A percentile compares a stretch with the other conserved stretches of the same genome.
These are phyloP conservation scores for Terana coerulea DNA, from an alignment of 768 basidiomycete species.

Conservation along the genomic window DNA sequence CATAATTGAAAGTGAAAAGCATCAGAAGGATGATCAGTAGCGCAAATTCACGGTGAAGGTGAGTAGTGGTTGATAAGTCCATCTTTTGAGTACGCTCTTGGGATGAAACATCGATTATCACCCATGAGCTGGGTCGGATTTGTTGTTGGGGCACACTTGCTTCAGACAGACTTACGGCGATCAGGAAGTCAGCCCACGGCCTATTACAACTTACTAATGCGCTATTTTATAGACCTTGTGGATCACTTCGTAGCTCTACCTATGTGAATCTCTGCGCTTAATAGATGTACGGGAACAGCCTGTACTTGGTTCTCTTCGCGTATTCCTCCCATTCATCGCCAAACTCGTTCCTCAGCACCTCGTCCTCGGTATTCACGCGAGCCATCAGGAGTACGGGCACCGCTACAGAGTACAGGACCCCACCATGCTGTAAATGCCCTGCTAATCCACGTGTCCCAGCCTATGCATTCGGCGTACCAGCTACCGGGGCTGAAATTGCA, in stretches of 20 bases:
- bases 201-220: no score
- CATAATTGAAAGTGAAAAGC: no score
- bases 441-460: background rate
- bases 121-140: background rate
- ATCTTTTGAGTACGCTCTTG: background rate
- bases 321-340: constrained; percentile 9
- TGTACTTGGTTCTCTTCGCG: constrained; percentile 8
- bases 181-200: background rate
- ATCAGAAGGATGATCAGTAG: no score
- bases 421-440: background rate
- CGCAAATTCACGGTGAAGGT: no score
- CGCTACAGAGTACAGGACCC: background rate
- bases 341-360: constrained; percentile 9
- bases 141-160: background rate
- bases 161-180: background rate
- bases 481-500: constrained; percentile 6
- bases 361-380: constrained; percentile 5
- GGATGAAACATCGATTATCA: background rate
- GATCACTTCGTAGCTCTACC: no score
- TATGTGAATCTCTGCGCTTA: no score
- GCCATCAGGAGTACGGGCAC: background rate
- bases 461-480: constrained; percentile 3
- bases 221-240: no score
- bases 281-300: constrained; percentile 8
- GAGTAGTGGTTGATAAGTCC: no score